Evolutionary conservation across 441 rosid species (phyloP).

Genomic region (Corymbia calophylla): DNA sequence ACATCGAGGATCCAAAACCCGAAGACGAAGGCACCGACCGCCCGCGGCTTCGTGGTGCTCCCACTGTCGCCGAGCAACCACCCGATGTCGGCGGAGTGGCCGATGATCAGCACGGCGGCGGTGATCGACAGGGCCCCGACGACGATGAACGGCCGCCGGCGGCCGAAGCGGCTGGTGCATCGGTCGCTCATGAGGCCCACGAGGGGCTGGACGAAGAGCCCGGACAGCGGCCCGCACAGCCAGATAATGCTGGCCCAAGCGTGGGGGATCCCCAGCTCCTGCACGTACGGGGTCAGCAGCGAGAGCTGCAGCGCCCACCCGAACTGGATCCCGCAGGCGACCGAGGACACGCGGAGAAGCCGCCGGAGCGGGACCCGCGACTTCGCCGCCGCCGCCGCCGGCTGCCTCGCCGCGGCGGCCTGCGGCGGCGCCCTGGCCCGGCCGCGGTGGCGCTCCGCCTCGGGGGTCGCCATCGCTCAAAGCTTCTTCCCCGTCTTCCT

Average conservation of each 20-base stretch:
- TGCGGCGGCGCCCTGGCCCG: conserved; percentile 10
- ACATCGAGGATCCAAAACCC: conserved; percentile 97
- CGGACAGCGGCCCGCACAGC: conserved; percentile 97
- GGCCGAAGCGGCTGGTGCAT: conserved; percentile 79
- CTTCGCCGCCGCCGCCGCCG: conserved; percentile 5
- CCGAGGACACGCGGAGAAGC: conserved; percentile 81
- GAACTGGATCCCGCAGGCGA: conserved; percentile 95
- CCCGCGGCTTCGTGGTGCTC: conserved; percentile 45
- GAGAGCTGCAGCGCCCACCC: conserved; percentile 99
- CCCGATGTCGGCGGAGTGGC: conserved; percentile 84
- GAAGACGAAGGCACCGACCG: conserved; percentile 61
- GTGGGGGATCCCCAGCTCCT: conserved; percentile 95
- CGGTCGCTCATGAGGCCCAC: conserved; percentile 91
- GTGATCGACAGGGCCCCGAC: conserved; percentile 51
- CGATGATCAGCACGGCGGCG: conserved; percentile 60
- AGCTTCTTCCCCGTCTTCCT: neutral
- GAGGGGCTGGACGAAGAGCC: conserved; percentile 78
- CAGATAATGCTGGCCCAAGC: conserved; percentile 93
- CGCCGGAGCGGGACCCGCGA: conserved; percentile 52
- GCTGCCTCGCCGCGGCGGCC: conserved; percentile 5
- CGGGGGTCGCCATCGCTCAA: conserved; percentile 25
- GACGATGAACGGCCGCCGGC: conserved; percentile 77
- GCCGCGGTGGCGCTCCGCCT: conserved; percentile 28
- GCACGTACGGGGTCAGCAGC: conserved; percentile 86
- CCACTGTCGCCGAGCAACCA: conserved; percentile 80